Conservation (phyloP, 805 yeast species). For the Sugiyamaella boreocaroliniensis region DNA sequence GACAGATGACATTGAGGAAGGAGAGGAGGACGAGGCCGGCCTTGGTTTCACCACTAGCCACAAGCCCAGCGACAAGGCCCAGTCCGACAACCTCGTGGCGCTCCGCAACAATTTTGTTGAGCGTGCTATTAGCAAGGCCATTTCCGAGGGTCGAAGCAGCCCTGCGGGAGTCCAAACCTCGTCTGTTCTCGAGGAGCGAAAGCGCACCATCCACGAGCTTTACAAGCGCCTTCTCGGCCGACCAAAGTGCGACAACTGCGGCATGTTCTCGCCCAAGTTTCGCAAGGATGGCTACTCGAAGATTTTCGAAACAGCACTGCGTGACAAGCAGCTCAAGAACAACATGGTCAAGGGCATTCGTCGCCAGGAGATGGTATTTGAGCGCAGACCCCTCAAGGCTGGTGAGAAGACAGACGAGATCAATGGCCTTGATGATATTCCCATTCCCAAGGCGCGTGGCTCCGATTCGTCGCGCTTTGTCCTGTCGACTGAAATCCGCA, state of each 20-base stretch:
- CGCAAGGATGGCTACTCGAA: conserved; percentile 93
- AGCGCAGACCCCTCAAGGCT: conserved; percentile 20
- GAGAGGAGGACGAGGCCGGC: conserved; percentile 34
- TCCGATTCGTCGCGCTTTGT: conserved; percentile 77
- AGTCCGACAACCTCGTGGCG: conserved; percentile 44
- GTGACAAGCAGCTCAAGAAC: conserved; percentile 67
- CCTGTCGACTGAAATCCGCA: conserved; percentile 79
- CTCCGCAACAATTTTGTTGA: conserved; percentile 67
- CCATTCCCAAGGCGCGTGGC: conserved; percentile 42
- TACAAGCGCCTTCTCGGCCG: conserved; percentile 67
- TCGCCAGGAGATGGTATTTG: conserved; percentile 64
- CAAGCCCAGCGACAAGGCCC: conserved; percentile 27
- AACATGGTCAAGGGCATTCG: conserved; percentile 75
- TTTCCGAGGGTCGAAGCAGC: conserved; percentile 67
- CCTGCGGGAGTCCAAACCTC: conserved; percentile 71
- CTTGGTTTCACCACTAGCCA: conserved; percentile 12
- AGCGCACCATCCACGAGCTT: conserved; percentile 57
- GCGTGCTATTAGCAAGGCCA: conserved; percentile 61
- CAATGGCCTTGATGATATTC: conserved; percentile 27
- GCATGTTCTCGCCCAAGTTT: conserved; percentile 88
- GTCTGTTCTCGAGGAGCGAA: conserved; percentile 81
- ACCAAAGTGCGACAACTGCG: conserved; percentile 92
- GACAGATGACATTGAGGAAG: conserved; percentile 45
- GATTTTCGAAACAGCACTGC: conserved; percentile 80
- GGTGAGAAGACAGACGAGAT: conserved; percentile 22